Evolutionary conservation across 1,139 yeast genomes (phyloP).

Genomic region (Debaryomyces singareniensis): DNA sequence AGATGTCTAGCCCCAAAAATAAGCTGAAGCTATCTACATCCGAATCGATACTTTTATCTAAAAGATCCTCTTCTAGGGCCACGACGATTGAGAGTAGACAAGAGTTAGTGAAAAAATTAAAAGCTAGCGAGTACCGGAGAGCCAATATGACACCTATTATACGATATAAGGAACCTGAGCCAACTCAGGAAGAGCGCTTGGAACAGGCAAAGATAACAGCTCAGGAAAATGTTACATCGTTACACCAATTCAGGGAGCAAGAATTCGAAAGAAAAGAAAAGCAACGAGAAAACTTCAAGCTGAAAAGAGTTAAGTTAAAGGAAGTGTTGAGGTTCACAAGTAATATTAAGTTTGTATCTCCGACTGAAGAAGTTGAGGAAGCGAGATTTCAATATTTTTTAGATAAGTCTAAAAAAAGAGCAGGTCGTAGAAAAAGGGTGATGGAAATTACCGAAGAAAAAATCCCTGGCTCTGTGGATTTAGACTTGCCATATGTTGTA

Average conservation of each 20-base stretch:
- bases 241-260: slow-evolving; percentile 74
- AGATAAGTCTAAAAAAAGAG: slow-evolving; percentile 28
- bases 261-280: slow-evolving; percentile 76
- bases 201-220: slow-evolving; percentile 87
- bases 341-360: slow-evolving; percentile 32
- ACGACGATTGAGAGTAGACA: slow-evolving; percentile 77
- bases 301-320: slow-evolving; percentile 52
- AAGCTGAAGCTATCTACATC: slow-evolving; percentile 25
- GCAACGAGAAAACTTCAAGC: slow-evolving; percentile 66
- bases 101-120: slow-evolving; percentile 67
- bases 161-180: slow-evolving; percentile 38
- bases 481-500: slow-evolving; percentile 28
- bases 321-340: slow-evolving; percentile 51
- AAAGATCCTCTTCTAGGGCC: slow-evolving; percentile 74
- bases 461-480: slow-evolving; percentile 34
- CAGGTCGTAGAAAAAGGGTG: slow-evolving; percentile 29
- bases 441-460: slow-evolving; percentile 12
- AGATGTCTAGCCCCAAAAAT: slow-evolving; percentile 9
- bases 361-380: slow-evolving; percentile 51
- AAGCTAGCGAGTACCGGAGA: slow-evolving; percentile 64
- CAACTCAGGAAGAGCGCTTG: slow-evolving; percentile 83
- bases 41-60: slow-evolving; percentile 40
- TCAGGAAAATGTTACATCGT: slow-evolving; percentile 61
- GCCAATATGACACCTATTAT: slow-evolving; percentile 41
- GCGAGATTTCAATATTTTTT: slow-evolving; percentile 23